Percentiles rank a stretch among this genome's conserved stretches.
Conservation (phyloP, 23 red algal species). For the Gracilariopsis chorda region DNA sequence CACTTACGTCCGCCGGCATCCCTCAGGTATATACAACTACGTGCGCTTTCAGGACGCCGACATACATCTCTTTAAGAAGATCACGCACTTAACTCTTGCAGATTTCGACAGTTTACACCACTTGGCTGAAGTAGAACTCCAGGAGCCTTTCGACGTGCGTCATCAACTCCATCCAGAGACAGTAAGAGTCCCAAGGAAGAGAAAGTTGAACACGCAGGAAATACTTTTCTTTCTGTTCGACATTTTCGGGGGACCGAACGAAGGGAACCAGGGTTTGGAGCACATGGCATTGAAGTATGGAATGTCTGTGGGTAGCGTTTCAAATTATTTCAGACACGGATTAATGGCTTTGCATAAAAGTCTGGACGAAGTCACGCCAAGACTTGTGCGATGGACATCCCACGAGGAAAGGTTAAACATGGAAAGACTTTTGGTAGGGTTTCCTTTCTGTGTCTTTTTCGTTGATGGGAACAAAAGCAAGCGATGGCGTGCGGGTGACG, state of each 20-base stretch:
- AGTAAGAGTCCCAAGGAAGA: too few relatives aligned
- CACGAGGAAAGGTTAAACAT: not conserved
- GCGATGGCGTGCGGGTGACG: not conserved
- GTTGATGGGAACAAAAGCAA: constrained; percentile 16
- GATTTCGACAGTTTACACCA: too few relatives aligned
- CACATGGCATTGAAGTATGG: not conserved
- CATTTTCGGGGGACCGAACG: not conserved
- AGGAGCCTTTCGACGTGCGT: too few relatives aligned
- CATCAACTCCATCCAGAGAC: too few relatives aligned
- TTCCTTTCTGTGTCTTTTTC: not conserved
- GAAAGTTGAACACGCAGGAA: not conserved
- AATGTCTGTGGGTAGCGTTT: constrained; percentile 1
- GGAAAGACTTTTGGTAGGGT: not conserved
- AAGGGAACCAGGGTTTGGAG: not conserved
- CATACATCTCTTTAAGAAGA: too few relatives aligned
- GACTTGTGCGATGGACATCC: not conserved
- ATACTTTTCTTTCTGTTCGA: not conserved
- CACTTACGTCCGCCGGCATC: too few relatives aligned
- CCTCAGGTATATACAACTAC: too few relatives aligned
- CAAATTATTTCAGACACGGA: constrained; percentile 21
- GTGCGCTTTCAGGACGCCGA: too few relatives aligned
- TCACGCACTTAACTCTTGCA: too few relatives aligned
- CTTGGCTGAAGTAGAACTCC: too few relatives aligned
- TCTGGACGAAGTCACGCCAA: not conserved
- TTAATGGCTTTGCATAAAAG: not conserved